These are phyloP conservation scores for Piromyces sp. DNA, from an alignment of 192 early-diverging fungal genomes.

Conservation along the genomic window DNA sequence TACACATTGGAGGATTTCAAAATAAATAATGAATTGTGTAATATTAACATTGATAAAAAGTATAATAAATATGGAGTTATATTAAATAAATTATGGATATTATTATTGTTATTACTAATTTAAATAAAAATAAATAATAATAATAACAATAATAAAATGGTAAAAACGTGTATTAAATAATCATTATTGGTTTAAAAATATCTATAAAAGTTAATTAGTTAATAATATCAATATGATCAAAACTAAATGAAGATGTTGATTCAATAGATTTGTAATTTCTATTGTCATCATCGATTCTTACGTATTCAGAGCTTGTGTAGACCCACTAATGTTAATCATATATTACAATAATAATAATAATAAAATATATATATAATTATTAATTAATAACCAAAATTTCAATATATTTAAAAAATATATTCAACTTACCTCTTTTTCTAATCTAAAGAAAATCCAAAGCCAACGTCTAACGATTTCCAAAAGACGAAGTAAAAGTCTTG, in stretches of 20 bases:
- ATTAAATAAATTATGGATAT: too few relatives aligned
- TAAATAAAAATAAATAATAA: not conserved
- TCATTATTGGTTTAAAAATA: too few relatives aligned
- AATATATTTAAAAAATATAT: not conserved
- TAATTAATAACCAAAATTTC: not conserved
- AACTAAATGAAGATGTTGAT: not conserved
- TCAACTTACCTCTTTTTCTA: constrained; percentile 47
- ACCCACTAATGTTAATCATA: not conserved
- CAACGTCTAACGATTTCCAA: constrained; percentile 74
- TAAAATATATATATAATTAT: not conserved
- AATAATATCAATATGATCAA: not conserved
- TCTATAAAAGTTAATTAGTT: too few relatives aligned
- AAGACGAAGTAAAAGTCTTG: constrained; percentile 58
- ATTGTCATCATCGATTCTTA: not conserved
- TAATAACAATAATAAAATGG: too few relatives aligned
- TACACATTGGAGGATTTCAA: too few relatives aligned
- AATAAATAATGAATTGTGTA: too few relatives aligned
- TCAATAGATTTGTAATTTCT: not conserved
- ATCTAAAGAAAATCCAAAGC: constrained; percentile 85
- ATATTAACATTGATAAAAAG: too few relatives aligned
- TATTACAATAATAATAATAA: not conserved
- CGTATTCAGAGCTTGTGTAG: not conserved
- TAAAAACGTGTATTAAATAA: too few relatives aligned
- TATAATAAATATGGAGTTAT: too few relatives aligned
- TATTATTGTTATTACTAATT: not conserved